phyloP scores from a whole-genome alignment of 306 rosid genomes.

The Oxytropis ochrocephala region DNA sequence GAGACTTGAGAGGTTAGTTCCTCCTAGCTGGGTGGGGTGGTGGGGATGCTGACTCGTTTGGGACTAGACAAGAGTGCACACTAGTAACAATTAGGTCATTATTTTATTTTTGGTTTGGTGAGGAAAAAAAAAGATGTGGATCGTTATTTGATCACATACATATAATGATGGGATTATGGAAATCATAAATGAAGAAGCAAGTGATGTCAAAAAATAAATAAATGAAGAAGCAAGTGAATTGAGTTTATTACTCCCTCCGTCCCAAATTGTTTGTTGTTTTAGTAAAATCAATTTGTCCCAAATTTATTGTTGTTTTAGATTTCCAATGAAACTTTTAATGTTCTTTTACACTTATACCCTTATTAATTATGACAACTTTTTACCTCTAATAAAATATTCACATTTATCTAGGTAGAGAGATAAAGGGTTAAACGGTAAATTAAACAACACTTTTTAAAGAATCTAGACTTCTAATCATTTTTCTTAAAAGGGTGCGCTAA shows the following conservation, averaged over 20 bases:
- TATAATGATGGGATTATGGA: neutral
- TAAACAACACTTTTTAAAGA: too few species aligned
- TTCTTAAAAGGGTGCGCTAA: too few species aligned
- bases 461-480: too few species aligned
- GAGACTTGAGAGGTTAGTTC: neutral
- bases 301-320: too few species aligned
- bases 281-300: too few species aligned
- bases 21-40: neutral
- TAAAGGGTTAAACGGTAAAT: too few species aligned
- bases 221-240: neutral
- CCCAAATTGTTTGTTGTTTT: too few species aligned
- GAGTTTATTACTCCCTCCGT: neutral
- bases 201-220: neutral
- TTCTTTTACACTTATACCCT: too few species aligned
- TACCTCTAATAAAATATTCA: too few species aligned
- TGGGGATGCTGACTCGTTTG: constrained; percentile 13
- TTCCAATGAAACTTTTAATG: too few species aligned
- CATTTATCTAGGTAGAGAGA: too few species aligned
- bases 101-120: constrained; percentile 16
- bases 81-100: neutral
- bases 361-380: too few species aligned
- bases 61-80: neutral
- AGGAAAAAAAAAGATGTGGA: neutral
- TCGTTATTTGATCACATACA: neutral
- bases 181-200: neutral